Evolutionary conservation across 73 alveolate genomes (phyloP).

Genomic region (Paramecium pentaurelia): DNA sequence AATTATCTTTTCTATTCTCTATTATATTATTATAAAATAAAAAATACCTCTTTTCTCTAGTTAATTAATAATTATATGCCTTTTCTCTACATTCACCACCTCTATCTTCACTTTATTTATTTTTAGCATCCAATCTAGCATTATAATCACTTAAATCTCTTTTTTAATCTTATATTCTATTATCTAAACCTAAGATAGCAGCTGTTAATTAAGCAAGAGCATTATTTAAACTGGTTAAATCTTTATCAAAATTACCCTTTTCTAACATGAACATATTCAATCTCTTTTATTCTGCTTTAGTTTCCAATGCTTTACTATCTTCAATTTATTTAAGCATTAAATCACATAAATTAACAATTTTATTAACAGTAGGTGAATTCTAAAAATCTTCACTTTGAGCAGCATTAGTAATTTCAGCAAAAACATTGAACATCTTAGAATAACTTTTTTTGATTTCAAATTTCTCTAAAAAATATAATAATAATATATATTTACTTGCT

Average conservation of each 20-base stretch:
- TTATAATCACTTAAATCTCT: slow-evolving; percentile 15
- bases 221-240: background rate
- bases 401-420: slow-evolving; percentile 8
- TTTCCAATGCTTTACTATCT: slow-evolving; percentile 16
- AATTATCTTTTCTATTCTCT: slow-evolving; percentile 37
- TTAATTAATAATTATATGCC: slow-evolving; percentile 25
- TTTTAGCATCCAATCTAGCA: background rate
- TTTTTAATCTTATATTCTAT: slow-evolving; percentile 10
- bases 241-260: slow-evolving; percentile 24
- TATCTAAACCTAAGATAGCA: background rate
- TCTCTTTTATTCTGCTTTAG: slow-evolving; percentile 30
- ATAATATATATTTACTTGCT: background rate
- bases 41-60: slow-evolving; percentile 15
- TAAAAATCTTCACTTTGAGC: slow-evolving; percentile 28
- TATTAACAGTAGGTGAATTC: slow-evolving; percentile 10
- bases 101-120: slow-evolving; percentile 34
- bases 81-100: slow-evolving; percentile 38
- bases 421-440: background rate
- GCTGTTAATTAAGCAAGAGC: slow-evolving; percentile 37
- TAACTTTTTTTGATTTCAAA: slow-evolving; percentile 27
- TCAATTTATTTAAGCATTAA: background rate
- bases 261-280: slow-evolving; percentile 5
- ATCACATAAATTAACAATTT: slow-evolving; percentile 29
- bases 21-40: no score
- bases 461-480: background rate